Base-by-base conservation (phyloP, 1,284 basidiomycete species). In the Phellopilus nigrolimitatus region DNA sequence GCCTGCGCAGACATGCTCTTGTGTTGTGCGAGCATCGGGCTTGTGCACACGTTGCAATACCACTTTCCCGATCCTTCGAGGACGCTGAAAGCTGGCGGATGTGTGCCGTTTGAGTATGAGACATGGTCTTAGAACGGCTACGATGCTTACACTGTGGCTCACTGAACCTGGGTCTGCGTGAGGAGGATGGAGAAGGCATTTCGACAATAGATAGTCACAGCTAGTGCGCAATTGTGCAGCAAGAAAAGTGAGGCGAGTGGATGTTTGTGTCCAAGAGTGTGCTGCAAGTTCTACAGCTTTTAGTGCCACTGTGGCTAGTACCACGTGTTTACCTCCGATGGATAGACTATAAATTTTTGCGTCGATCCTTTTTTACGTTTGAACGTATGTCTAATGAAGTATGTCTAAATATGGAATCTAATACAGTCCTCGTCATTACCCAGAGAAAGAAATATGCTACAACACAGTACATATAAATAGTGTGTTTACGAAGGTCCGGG, bases 401-500 rank as follows among this genome's bases (percentile, higher is more conserved):
- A n/a, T n/a, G n/a, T n/a, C n/a, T n/a, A n/a, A n/a, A n/a, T n/a
- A n/a, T n/a, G 6, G 12, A 27, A 12, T 22, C 8, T 13, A 43
- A 12, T 43, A 43, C n/a, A 43, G 22, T 27, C 41, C 22, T 6
- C 3, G 10, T 21, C 10, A 33, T n/a, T 12, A 8, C 13, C 10
- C 7, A 36, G 15, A 36, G 5, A 36, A 13, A n/a, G 19, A 37
- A 15, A 37, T 17, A 37, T 1, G n/a, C 12, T 37, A 17, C 34
- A 8, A 37, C 34, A 17, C n/a, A 17, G 33, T 30, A n/a, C n/a
- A n/a, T 30, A 7, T 30, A n/a, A n/a, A 6, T 5, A 36, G n/a
- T 8, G 3, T 17, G 34, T 57, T 66, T 64, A 84, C 31, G 86
- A 82, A 42, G 84, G 73, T 17, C 89, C 89, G 10, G 79, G 72